These are phyloP conservation scores for Globomyces pollinis-pini DNA, from an alignment of 192 early-diverging fungal species.

Conservation along the genomic window DNA sequence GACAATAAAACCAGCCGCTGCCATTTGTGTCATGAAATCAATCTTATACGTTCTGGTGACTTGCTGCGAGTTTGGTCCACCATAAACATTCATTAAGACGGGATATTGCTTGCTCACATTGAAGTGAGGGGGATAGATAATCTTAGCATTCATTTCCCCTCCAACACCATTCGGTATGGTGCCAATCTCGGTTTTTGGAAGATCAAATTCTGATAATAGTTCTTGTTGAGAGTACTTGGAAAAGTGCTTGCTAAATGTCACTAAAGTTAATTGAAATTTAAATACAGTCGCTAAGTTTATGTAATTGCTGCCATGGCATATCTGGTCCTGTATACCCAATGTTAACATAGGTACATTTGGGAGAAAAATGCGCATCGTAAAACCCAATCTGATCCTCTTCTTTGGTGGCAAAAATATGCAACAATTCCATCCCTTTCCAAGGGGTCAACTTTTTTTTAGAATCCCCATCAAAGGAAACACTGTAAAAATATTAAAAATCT, in stretches of 20 bases:
- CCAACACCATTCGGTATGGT: conserved; percentile 15
- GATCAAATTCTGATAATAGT: not conserved
- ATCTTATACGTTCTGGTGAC: conserved; percentile 21
- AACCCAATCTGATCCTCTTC: conserved; percentile 29
- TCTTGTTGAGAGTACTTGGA: not conserved
- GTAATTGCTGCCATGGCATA: conserved; percentile 68
- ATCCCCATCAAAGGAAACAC: too few relatives aligned
- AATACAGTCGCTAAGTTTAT: conserved; percentile 29
- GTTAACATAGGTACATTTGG: conserved; percentile 61
- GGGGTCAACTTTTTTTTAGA: conserved; percentile 34
- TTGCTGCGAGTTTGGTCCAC: conserved; percentile 84
- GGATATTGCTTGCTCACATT: conserved; percentile 70
- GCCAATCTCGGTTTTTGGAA: conserved; percentile 1
- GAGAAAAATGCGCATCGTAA: conserved; percentile 68
- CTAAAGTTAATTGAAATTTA: conserved; percentile 6
- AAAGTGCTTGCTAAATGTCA: conserved; percentile 1
- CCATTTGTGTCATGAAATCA: conserved; percentile 34
- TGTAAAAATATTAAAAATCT: too few relatives aligned
- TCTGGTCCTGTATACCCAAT: conserved; percentile 78
- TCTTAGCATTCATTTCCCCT: conserved; percentile 67
- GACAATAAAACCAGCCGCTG: conserved; percentile 24
- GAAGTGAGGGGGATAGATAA: conserved; percentile 73
- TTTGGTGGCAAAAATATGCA: not conserved
- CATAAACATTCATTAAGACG: conserved; percentile 76
- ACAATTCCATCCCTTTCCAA: conserved; percentile 16